Base-by-base conservation (phyloP, 2,329 filamentous ascomycete genomes). In the Aspergillus tubingensis region DNA sequence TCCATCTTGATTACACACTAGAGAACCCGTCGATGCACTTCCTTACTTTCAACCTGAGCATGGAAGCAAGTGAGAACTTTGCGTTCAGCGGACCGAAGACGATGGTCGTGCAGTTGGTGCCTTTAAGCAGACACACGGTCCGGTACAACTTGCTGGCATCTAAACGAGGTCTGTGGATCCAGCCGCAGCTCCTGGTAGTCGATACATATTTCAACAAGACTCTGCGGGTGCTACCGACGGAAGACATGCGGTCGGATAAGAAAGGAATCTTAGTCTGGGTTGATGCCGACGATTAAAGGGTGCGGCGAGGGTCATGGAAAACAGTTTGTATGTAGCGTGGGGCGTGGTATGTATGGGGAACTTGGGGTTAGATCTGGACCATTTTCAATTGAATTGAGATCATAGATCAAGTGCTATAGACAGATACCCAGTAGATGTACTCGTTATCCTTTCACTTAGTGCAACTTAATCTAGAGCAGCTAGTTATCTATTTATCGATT, bases 21-120 rank as follows among this genome's bases (percentile, higher is more conserved):
- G 95, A 99, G 77, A 99, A 99, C 73, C 91, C 93, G 0, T 97
- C 94, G 0, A 90, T 88, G 74, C 95, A 99, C 75, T 96, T 96
- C 77, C 85, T 99, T 53, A 96, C 93, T 0, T 99, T 99, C 77
- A 92, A 91, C 30, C 77, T 98, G 52, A 87, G 83, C 25, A 96
- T 99, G 92, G 94, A 99, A 68, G 90, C 92, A 2, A 94, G 87
- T 72, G 92, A 96, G 65, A 86, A 92, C 56, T 98, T 98, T 76
- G 94, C 92, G 0, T 98, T 99, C 76, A 92, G 91, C 7, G 95
- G 95, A 0, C 82, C 91, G 2, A 98, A 98, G 79, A 84, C 90
- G 65, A 88, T 87, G 11, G 89, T 89, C 1, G 68, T 97, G 55
- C 91, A 95, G 70, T 79, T 98, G 44, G 84, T 96, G 49, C 95